phyloP scores from a whole-genome alignment of 2,329 filamentous ascomycete species.

The Penicillium sclerotiorum region DNA sequence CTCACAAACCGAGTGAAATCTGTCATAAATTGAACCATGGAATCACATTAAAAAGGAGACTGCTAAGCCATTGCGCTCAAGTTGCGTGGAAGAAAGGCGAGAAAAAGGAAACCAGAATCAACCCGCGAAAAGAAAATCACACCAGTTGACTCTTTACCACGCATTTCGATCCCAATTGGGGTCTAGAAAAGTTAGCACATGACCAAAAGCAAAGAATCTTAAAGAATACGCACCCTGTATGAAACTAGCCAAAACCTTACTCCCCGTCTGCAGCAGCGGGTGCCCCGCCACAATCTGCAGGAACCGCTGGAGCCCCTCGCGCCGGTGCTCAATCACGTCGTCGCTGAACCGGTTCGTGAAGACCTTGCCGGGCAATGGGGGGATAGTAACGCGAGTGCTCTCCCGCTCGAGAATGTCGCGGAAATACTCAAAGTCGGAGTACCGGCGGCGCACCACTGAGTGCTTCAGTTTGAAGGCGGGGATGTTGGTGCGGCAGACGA shows the following conservation, averaged over 20 bases:
- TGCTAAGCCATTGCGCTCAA: constrained; percentile 7
- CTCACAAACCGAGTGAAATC: background rate
- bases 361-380: constrained; percentile 92
- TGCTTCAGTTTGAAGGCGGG: constrained; percentile 96
- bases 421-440: constrained; percentile 98
- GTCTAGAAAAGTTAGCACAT: constrained; percentile 38
- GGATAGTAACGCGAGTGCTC: constrained; percentile 90
- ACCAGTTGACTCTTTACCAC: constrained; percentile 58
- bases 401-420: constrained; percentile 97
- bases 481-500: constrained; percentile 96
- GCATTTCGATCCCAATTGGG: constrained; percentile 82
- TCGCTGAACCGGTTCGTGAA: constrained; percentile 98
- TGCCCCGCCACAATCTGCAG: constrained; percentile 97
- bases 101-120: too few species aligned
- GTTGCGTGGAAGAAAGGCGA: constrained; percentile 1
- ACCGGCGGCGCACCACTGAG: constrained; percentile 85
- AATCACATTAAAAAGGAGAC: background rate
- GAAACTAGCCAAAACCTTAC: constrained; percentile 93
- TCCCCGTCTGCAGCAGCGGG: constrained; percentile 93
- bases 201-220: background rate
- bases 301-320: constrained; percentile 91
- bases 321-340: constrained; percentile 93
- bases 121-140: background rate
- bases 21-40: background rate
- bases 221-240: constrained; percentile 73